Evolutionary conservation across 2,329 filamentous ascomycete species (phyloP).

Genomic region (Aspergillus thermomutatus): DNA sequence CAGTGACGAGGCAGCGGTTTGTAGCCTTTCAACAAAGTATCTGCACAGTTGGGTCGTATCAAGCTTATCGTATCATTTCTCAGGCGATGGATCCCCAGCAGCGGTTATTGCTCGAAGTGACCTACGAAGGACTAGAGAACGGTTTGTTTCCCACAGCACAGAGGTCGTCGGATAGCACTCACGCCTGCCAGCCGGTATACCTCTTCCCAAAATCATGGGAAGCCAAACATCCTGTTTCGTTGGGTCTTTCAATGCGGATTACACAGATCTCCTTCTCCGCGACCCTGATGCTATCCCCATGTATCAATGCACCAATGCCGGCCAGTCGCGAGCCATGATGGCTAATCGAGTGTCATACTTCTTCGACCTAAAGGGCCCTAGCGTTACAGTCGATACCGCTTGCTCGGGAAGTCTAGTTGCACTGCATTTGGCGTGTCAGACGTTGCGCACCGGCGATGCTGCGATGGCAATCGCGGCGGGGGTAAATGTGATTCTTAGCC

Average conservation of each 20-base stretch:
- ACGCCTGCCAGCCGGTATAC: conserved; percentile 23
- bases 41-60: background rate
- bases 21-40: background rate
- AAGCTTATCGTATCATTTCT: background rate
- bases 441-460: conserved; percentile 20
- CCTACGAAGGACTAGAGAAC: conserved; percentile 30
- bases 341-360: conserved; percentile 32
- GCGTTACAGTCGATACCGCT: conserved; percentile 32
- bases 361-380: conserved; percentile 33
- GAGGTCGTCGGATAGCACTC: background rate
- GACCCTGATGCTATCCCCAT: conserved; percentile 27
- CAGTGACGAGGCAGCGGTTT: conserved; percentile 26
- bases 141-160: conserved; percentile 8
- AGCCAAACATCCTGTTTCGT: conserved; percentile 29
- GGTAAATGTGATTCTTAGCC: conserved; percentile 24
- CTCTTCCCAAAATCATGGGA: conserved; percentile 21
- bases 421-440: conserved; percentile 32
- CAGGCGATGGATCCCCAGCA: conserved; percentile 32
- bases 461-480: conserved; percentile 23
- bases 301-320: conserved; percentile 26
- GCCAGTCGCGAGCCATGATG: conserved; percentile 24
- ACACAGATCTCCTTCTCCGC: conserved; percentile 25
- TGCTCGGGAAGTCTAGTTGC: conserved; percentile 32
- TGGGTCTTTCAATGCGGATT: conserved; percentile 28
- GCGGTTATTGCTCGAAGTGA: conserved; percentile 27